Evolutionary conservation across 2,329 filamentous ascomycete genomes (phyloP), one percentile per base, ranked within the genome.

Genomic region (Colletotrichum lindemuthianum): DNA sequence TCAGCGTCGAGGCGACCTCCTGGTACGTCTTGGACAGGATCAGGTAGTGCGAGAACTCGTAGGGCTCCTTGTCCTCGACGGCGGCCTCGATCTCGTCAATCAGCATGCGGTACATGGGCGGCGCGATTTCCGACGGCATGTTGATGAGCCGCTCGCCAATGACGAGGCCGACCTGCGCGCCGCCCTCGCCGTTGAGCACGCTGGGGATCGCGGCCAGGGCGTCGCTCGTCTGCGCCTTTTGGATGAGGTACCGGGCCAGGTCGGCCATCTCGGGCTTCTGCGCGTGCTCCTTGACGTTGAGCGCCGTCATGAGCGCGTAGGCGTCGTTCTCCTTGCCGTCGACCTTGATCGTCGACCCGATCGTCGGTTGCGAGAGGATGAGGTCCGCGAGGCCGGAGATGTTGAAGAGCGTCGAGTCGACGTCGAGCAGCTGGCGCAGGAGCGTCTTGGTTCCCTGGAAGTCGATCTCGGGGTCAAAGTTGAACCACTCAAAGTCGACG

Each of bases 401-500:
- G 77, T 98, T 91, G 81, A 97, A 93, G 36, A 96, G 84, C 65
- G 90, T 86, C 50, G 91, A 86, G 79, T 99, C 96, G 58, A 92
- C 88, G 77, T 98, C 96, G 76, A 99, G 90, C 45, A 99, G 88
- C 78, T 99, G 96, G 65, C 95, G 91, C 65, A 97, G 79, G 8
- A 99, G 88, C 9, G 88, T 90, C 78, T 97, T 97, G 71, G 96
- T 87, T 63, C 96, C 96, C 79, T 98, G 95, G 78, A 98, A 98
- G 78, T 99, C 96, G 71, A 97, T 86, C 8, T 91, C 88, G 2
- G 92, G 85, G 71, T 96, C 90, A 67, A 95, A 97, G 79, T 97
- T 96, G 82, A 98, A 99, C 92, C 93, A 98, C 81, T 99, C 96
- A 73, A 99, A 99, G 69, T 98, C 95, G 63, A 98, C 93, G 74